Conservation (phyloP, 1,284 basidiomycete species). For the Rhizoctonia solani region DNA sequence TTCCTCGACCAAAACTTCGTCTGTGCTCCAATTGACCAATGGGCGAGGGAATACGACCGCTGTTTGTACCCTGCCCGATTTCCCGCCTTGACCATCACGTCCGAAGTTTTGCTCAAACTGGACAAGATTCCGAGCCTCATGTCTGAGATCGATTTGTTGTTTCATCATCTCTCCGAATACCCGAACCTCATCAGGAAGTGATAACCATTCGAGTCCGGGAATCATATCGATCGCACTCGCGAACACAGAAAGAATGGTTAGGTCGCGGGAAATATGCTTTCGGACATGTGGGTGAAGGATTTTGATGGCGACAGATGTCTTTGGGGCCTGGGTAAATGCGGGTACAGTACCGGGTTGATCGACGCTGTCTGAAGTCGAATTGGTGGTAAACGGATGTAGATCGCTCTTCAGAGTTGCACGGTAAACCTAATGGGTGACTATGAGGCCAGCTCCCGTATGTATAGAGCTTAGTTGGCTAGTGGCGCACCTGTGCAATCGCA, state of each 20-base stretch:
- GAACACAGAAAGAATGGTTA: slow-evolving; percentile 94
- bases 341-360: slow-evolving; percentile 31
- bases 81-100: slow-evolving; percentile 15
- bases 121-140: slow-evolving; percentile 87
- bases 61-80: slow-evolving; percentile 60
- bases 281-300: slow-evolving; percentile 86
- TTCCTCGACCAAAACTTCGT: slow-evolving; percentile 88
- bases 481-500: slow-evolving; percentile 88
- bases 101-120: slow-evolving; percentile 88
- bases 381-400: slow-evolving; percentile 63
- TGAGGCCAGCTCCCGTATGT: neutral
- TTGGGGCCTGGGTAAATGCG: slow-evolving; percentile 54
- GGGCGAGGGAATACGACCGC: slow-evolving; percentile 91
- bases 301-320: slow-evolving; percentile 92
- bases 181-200: slow-evolving; percentile 91
- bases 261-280: slow-evolving; percentile 84
- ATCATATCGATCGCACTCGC: slow-evolving; percentile 77
- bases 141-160: slow-evolving; percentile 87
- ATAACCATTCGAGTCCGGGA: slow-evolving; percentile 96
- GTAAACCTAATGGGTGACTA: slow-evolving; percentile 64
- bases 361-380: slow-evolving; percentile 22
- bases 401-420: slow-evolving; percentile 82
- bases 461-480: neutral
- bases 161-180: slow-evolving; percentile 99
- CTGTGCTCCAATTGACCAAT: slow-evolving; percentile 75